Percentiles rank a stretch among this genome's conserved stretches.
Evolutionary conservation across 192 early-diverging fungal genomes (phyloP).

Genomic region (Coemansia umbellata): DNA sequence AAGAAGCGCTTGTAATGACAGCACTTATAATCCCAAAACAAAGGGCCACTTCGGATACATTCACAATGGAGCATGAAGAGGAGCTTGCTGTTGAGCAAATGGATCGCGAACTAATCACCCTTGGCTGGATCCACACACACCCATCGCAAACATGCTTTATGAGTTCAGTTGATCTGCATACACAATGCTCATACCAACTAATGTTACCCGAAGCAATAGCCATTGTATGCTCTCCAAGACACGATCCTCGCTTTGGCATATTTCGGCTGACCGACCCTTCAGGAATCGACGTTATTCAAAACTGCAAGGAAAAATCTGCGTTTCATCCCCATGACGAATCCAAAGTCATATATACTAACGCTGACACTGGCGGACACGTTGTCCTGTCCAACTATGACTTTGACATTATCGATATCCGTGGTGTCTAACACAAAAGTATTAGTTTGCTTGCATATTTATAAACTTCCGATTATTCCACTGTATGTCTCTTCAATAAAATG

Average conservation of each 20-base stretch:
- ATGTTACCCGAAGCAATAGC: slow-evolving; percentile 92
- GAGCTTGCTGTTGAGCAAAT: slow-evolving; percentile 77
- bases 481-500: no score
- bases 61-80: slow-evolving; percentile 78
- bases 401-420: slow-evolving; percentile 47
- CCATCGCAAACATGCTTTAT: slow-evolving; percentile 94
- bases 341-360: slow-evolving; percentile 39
- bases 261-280: slow-evolving; percentile 85
- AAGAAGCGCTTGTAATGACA: slow-evolving; percentile 51
- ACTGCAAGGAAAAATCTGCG: slow-evolving; percentile 60
- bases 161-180: slow-evolving; percentile 90
- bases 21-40: slow-evolving; percentile 89
- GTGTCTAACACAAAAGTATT: slow-evolving; percentile 6
- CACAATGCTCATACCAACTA: slow-evolving; percentile 85
- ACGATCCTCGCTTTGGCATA: slow-evolving; percentile 70
- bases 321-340: slow-evolving; percentile 76
- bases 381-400: slow-evolving; percentile 43
- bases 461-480: no score
- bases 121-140: slow-evolving; percentile 93
- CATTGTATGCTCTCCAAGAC: slow-evolving; percentile 78
- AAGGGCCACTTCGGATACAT: slow-evolving; percentile 80
- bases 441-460: no score
- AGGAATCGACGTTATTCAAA: slow-evolving; percentile 73
- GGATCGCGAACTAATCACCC: slow-evolving; percentile 67
- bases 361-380: slow-evolving; percentile 42